Conservation (phyloP, 768 basidiomycete species). For the Rhodosporidiobolus odoratus region DNA sequence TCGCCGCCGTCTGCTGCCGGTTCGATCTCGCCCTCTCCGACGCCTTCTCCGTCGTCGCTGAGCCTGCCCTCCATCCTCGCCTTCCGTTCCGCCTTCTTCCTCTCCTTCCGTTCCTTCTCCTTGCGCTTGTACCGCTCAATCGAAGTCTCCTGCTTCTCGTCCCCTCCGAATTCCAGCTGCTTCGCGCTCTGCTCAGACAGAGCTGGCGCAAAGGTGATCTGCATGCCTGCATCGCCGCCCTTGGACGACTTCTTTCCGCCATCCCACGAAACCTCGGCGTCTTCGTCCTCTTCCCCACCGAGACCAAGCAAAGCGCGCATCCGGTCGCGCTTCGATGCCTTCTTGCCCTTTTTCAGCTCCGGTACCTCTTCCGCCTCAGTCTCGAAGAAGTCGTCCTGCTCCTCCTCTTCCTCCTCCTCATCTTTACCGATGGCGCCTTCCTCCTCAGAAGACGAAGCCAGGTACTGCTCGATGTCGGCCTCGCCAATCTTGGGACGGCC, state of each 20-base stretch:
- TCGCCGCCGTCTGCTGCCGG: conserved; percentile 30
- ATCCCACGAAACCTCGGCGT: conserved; percentile 30
- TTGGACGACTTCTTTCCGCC: conserved; percentile 28
- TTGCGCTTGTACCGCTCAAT: conserved; percentile 83
- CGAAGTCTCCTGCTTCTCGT: conserved; percentile 67
- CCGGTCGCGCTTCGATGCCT: conserved; percentile 34
- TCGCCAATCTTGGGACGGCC: conserved; percentile 66
- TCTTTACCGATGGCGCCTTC: conserved; percentile 55
- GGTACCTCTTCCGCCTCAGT: conserved; percentile 53
- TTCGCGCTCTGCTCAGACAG: conserved; percentile 53
- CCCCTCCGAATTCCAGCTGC: conserved; percentile 43
- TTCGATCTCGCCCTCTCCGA: conserved; percentile 18
- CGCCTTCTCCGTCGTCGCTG: conserved; percentile 35
- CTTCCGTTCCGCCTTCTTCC: conserved; percentile 64
- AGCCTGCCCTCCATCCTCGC: conserved; percentile 45
- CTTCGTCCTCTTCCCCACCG: conserved; percentile 28
- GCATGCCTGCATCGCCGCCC: conserved; percentile 63
- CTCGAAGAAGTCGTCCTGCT: conserved; percentile 68
- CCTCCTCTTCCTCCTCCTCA: conserved; percentile 47
- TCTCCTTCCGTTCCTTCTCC: conserved; percentile 79
- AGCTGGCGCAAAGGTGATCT: conserved; percentile 90
- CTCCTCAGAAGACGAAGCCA: conserved; percentile 64
- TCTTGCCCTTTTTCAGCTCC: conserved; percentile 48
- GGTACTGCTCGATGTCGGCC: conserved; percentile 74
- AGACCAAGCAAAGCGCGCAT: conserved; percentile 33